phyloP scores from a whole-genome alignment of 495 filamentous ascomycete genomes.

The Astrothelium subdiscretum region DNA sequence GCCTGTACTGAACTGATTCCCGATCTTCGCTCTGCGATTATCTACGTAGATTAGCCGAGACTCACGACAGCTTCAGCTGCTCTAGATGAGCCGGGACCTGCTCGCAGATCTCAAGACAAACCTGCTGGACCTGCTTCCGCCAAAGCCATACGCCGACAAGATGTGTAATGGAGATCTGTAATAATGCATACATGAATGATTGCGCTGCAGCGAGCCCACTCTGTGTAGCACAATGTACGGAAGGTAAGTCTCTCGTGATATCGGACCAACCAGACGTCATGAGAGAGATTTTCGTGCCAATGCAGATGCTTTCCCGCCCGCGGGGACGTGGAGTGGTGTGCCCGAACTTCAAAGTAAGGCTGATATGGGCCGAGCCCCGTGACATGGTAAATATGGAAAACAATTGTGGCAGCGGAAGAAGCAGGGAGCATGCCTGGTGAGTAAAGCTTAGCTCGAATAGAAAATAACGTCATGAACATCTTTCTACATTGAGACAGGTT shows the following conservation, averaged over 20 bases:
- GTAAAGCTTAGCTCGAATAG: neutral
- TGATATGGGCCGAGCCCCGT: neutral
- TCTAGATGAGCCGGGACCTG: conserved; percentile 1
- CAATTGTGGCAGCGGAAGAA: neutral
- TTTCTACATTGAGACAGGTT: conserved; percentile 1
- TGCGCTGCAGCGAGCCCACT: conserved; percentile 2
- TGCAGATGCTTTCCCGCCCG: neutral
- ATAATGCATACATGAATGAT: neutral
- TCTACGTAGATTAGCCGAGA: neutral
- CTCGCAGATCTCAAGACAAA: neutral
- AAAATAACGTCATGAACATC: conserved; percentile 1
- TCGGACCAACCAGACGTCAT: conserved; percentile 1
- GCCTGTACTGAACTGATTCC: neutral
- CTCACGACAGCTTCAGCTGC: conserved; percentile 1
- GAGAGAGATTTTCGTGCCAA: neutral
- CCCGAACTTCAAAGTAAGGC: neutral
- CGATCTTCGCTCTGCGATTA: conserved; percentile 2
- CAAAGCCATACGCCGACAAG: neutral
- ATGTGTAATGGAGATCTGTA: neutral
- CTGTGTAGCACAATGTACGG: neutral
- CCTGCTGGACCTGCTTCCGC: conserved; percentile 2
- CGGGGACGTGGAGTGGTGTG: neutral
- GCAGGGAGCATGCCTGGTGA: neutral
- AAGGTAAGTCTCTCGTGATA: conserved; percentile 2
- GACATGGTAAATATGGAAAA: conserved; percentile 2